Evolutionary conservation across 805 yeast genomes (phyloP), one percentile per base, ranked within the genome.

Genomic region (Sugiyamaella americana): DNA sequence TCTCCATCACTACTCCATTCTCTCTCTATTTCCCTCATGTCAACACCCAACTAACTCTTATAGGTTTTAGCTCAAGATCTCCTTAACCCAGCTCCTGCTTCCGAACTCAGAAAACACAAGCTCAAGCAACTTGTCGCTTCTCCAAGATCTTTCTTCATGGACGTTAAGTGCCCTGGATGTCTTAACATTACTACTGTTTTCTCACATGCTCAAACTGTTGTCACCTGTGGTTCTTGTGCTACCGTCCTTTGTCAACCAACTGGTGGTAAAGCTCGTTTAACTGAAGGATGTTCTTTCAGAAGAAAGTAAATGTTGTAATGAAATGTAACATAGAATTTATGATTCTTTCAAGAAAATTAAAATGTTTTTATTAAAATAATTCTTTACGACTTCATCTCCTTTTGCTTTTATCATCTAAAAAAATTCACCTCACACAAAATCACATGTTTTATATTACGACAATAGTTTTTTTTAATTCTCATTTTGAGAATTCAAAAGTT

Each of bases 181-280:
- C 80, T 91, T 73, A 85, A 83, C 83, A 93, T 93, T 79, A 88
- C 98, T 75, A 91, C 97, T 63, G 98, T 93, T 62, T 93, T 93
- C 85, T 91, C 98, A 58, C 98, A 93, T 76, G 98, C 99, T 62
- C 98, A 93, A 81, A 93, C 98, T 66, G 98, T 97, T 67, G 98
- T 93, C 68, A 85, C 96, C 68, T 93, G 99, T 82, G 98, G 94
- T 70, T 82, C 95, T 48, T 93, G 99, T 79, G 83, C 98, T 61
- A 87, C 96, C 61, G 97, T 93, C 59, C 84, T 93, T 70, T 89
- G 98, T 78, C 84, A 93, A 69, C 99, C 99, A 72, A 85, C 97
- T 61, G 99, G 99, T 81, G 99, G 99, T 80, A 93, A 93, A 82
- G 97, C 98, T 70, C 88, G 84, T 77, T 82, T 93, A 73, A 88